Base-by-base conservation (phyloP, 2,329 filamentous ascomycete genomes). In the Helotiales sp. region DNA sequence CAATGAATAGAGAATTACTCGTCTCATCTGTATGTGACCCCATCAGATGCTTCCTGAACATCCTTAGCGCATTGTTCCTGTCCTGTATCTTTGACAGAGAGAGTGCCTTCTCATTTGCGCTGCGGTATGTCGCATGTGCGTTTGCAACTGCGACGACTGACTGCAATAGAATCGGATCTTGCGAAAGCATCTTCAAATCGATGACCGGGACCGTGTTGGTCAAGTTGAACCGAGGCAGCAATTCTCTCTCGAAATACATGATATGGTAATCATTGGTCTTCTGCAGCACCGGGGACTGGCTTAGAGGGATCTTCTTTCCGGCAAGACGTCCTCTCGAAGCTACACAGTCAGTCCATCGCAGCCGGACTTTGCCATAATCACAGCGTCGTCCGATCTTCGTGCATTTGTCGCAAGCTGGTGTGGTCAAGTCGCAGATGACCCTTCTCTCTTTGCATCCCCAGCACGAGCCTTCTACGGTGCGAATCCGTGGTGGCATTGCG, bases 361-460 rank as follows among this genome's bases (percentile, higher is more conserved):
- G 69, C 8, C 75, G 66, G 0, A 75, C 69, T 24, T 73, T 69
- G 60, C 73, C 75, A 60, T 74, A 76, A 58, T 71, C 71, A 62
- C 73, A 74, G 17, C 57, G 59, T 22, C 63, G 56, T 19, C 65
- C 64, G n/a, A 62, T 60, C 60, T 66, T 69, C 7, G 60, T 53
- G 56, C 75, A 77, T 52, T 74, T 74, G 3, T 69, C 69, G 59
- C 75, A 77, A 2, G 67, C 63, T 2, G 75, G 73, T 24, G 70
- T 68, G 25, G 67, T 65, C 8, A 77, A 69, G 57, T 77, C 75
- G 60, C 75, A 77, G 59, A 77, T 76, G 42, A 77, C 74, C 24
- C 75, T 69, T 10, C 75, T 71, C 48, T 77, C 75, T 61, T 76
- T 77, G 66, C 75, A 77, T 22, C 72, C 69, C 75, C 75, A 77